A percentile compares a stretch with the other conserved stretches of the same genome.
Conservation (phyloP, 352 stramenopile species). For the Phytophthora pini region DNA sequence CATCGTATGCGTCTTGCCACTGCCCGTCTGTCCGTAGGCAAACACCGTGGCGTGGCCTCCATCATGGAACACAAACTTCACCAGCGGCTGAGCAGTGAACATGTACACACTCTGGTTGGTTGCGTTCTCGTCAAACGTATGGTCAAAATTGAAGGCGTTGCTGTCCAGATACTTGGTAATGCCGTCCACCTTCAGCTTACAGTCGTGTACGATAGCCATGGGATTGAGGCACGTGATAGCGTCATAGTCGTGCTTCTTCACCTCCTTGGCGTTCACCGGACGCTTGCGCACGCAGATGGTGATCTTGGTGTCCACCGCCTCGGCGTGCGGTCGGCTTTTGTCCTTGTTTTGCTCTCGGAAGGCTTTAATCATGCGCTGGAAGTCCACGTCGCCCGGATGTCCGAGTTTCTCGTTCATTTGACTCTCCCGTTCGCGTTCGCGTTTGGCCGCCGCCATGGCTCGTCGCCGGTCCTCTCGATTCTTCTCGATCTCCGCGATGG, state of each 20-base stretch:
- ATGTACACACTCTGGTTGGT: slow-evolving; percentile 95
- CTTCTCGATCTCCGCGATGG: slow-evolving; percentile 85
- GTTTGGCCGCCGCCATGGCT: slow-evolving; percentile 87
- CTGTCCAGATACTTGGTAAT: slow-evolving; percentile 99
- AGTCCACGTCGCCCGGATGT: slow-evolving; percentile 90
- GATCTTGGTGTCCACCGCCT: slow-evolving; percentile 88
- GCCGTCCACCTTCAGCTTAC: slow-evolving; percentile 98
- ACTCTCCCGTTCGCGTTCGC: slow-evolving; percentile 85
- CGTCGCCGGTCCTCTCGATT: slow-evolving; percentile 86
- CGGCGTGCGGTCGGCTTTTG: slow-evolving; percentile 52
- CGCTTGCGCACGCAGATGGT: slow-evolving; percentile 97
- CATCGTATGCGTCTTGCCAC: slow-evolving; percentile 95
- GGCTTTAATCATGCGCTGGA: slow-evolving; percentile 91
- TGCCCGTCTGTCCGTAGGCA: slow-evolving; percentile 95
- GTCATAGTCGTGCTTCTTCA: slow-evolving; percentile 95
- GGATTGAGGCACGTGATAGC: slow-evolving; percentile 96
- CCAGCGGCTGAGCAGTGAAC: slow-evolving; percentile 90
- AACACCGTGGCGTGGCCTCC: slow-evolving; percentile 96
- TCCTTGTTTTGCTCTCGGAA: slow-evolving; percentile 84
- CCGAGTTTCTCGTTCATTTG: slow-evolving; percentile 81
- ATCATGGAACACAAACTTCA: slow-evolving; percentile 94
- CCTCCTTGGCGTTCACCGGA: slow-evolving; percentile 92
- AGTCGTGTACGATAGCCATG: slow-evolving; percentile 95
- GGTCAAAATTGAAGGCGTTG: slow-evolving; percentile 94
- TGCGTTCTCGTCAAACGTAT: slow-evolving; percentile 94